A percentile compares a stretch with the other conserved stretches of the same genome.
These are phyloP conservation scores for Candida maltosa DNA, from an alignment of 805 yeast species.

Conservation along the genomic window DNA sequence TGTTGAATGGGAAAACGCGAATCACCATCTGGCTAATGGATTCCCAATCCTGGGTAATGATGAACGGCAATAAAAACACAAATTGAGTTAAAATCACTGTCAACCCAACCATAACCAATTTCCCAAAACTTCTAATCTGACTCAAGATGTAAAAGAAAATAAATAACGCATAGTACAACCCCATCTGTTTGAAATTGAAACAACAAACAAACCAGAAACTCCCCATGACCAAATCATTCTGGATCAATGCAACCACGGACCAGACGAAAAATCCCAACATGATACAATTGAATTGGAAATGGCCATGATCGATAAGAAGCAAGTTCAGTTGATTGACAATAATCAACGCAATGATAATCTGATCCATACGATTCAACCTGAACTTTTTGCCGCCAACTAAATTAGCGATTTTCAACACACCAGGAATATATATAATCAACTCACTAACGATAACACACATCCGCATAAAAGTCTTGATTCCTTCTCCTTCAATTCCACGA, in stretches of 20 bases:
- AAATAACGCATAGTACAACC: slow-evolving; percentile 86
- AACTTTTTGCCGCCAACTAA: slow-evolving; percentile 68
- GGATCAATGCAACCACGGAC: slow-evolving; percentile 62
- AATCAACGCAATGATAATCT: slow-evolving; percentile 70
- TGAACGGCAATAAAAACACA: slow-evolving; percentile 58
- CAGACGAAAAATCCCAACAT: slow-evolving; percentile 85
- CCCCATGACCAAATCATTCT: slow-evolving; percentile 63
- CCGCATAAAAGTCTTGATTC: slow-evolving; percentile 82
- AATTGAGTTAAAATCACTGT: slow-evolving; percentile 57
- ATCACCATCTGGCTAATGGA: slow-evolving; percentile 45
- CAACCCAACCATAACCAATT: slow-evolving; percentile 60
- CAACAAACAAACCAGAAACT: slow-evolving; percentile 76
- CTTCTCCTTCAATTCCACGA: slow-evolving; percentile 68
- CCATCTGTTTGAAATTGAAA: slow-evolving; percentile 91
- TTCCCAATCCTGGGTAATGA: slow-evolving; percentile 34
- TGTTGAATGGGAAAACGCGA: slow-evolving; percentile 85
- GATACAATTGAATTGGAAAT: slow-evolving; percentile 91
- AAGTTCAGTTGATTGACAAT: slow-evolving; percentile 83
- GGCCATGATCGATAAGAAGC: slow-evolving; percentile 91
- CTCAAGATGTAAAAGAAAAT: slow-evolving; percentile 80
- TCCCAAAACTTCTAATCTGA: slow-evolving; percentile 36
- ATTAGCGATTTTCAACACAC: slow-evolving; percentile 66
- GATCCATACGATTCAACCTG: slow-evolving; percentile 64
- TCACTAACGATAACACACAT: slow-evolving; percentile 76
- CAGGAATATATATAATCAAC: slow-evolving; percentile 71